A percentile compares a stretch with the other conserved stretches of the same genome.
These are phyloP conservation scores for Pichia cabralensis DNA, from an alignment of 805 yeast species.

Conservation along the genomic window DNA sequence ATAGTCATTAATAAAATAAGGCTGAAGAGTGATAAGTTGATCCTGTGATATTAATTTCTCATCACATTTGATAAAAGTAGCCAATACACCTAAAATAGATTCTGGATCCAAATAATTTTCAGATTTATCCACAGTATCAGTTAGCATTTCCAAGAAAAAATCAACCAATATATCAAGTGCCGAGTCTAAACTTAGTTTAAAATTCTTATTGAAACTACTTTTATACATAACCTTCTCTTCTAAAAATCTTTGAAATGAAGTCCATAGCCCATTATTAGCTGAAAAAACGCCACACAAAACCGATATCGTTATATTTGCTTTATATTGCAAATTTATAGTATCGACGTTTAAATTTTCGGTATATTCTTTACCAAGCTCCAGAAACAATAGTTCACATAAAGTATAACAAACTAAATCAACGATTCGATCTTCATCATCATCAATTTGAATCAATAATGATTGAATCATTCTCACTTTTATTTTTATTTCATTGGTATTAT, in stretches of 20 bases:
- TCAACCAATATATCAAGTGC: conserved; percentile 27
- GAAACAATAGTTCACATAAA: conserved; percentile 32
- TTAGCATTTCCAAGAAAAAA: conserved; percentile 26
- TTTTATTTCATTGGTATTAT: conserved; percentile 20
- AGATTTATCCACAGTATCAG: conserved; percentile 25
- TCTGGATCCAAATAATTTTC: conserved; percentile 21
- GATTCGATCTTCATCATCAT: conserved; percentile 61
- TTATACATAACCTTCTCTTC: conserved; percentile 32
- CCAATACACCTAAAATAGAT: conserved; percentile 37
- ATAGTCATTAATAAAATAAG: conserved; percentile 45
- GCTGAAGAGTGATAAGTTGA: conserved; percentile 55
- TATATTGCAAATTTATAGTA: neutral
- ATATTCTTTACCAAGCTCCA: neutral
- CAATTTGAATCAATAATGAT: conserved; percentile 43
- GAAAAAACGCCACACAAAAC: conserved; percentile 30
- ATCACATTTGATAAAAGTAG: conserved; percentile 45
- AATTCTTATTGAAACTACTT: conserved; percentile 14
- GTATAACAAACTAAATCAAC: conserved; percentile 31
- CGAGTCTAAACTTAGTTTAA: conserved; percentile 10
- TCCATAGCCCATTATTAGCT: conserved; percentile 30
- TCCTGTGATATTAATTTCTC: conserved; percentile 50
- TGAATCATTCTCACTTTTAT: conserved; percentile 36
- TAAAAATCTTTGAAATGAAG: conserved; percentile 38
- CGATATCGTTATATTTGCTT: conserved; percentile 1
- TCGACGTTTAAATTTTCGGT: neutral